Evolutionary conservation across 106 monocot species (phyloP).

Genomic region (Phalaenopsis aphrodite): DNA sequence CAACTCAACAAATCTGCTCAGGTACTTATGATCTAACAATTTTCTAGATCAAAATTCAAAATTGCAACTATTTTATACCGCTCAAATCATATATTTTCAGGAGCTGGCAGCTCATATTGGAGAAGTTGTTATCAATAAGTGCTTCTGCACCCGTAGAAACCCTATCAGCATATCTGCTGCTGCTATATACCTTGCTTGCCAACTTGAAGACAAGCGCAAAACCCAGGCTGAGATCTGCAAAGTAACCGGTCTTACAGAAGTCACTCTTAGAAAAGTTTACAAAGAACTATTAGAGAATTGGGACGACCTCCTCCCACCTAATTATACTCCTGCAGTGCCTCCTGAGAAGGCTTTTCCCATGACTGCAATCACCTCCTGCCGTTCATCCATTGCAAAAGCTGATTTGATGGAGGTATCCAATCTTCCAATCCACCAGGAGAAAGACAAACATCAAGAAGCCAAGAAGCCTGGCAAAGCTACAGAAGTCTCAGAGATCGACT

Average conservation of each 20-base stretch:
- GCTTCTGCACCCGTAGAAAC: constrained; percentile 93
- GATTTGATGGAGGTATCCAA: constrained; percentile 30
- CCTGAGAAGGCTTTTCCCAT: constrained; percentile 95
- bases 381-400: constrained; percentile 34
- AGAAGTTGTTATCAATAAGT: constrained; percentile 94
- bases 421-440: constrained; percentile 33
- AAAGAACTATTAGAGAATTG: constrained; percentile 94
- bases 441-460: constrained; percentile 18
- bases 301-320: constrained; percentile 85
- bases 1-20: constrained; percentile 98
- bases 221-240: constrained; percentile 99
- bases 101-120: constrained; percentile 98
- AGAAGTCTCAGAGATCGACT: constrained; percentile 21
- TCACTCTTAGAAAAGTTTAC: constrained; percentile 95
- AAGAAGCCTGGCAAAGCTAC: constrained; percentile 19
- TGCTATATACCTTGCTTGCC: constrained; percentile 93
- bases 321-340: constrained; percentile 90
- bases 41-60: background rate
- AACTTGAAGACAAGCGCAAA: constrained; percentile 93
- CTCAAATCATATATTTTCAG: constrained; percentile 25
- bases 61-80: background rate
- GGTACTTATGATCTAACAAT: constrained; percentile 22
- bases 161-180: constrained; percentile 98
- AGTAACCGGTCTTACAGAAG: constrained; percentile 95
- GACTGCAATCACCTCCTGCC: constrained; percentile 59